Conservation (phyloP, 2,329 filamentous ascomycete species). For the Beauveria sp. region DNA sequence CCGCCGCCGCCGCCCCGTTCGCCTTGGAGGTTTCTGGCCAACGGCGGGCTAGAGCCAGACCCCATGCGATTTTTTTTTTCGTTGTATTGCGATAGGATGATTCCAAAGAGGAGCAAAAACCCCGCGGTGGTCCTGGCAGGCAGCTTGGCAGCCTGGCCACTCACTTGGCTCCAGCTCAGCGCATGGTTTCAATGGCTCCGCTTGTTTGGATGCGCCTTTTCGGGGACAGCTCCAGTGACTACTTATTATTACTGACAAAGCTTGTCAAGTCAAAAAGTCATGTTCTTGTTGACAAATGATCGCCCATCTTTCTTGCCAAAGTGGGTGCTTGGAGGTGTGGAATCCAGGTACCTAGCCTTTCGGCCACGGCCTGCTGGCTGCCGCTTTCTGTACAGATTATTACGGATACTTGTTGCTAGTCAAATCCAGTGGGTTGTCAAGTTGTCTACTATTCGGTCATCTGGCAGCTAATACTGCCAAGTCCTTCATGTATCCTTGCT, state of each 20-base stretch:
- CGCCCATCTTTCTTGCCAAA: neutral
- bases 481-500: neutral
- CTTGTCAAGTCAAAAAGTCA: too few species aligned
- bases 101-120: conserved; percentile 7
- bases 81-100: neutral
- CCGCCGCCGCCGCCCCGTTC: too few species aligned
- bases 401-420: too few species aligned
- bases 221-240: too few species aligned
- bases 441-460: neutral
- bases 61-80: neutral
- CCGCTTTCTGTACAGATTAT: neutral
- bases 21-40: neutral
- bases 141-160: neutral
- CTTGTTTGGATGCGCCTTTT: too few species aligned
- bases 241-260: too few species aligned
- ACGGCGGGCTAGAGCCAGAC: neutral
- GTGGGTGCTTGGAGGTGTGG: neutral
- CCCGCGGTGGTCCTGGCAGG: neutral
- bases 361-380: neutral
- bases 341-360: neutral
- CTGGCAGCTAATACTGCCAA: neutral
- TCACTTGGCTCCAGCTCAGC: neutral
- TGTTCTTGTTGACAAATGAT: neutral
- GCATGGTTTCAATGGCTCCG: neutral
- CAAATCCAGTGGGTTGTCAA: too few species aligned